Evolutionary conservation across 257 asterid species (phyloP).

Genomic region (Rauvolfia tetraphylla): DNA sequence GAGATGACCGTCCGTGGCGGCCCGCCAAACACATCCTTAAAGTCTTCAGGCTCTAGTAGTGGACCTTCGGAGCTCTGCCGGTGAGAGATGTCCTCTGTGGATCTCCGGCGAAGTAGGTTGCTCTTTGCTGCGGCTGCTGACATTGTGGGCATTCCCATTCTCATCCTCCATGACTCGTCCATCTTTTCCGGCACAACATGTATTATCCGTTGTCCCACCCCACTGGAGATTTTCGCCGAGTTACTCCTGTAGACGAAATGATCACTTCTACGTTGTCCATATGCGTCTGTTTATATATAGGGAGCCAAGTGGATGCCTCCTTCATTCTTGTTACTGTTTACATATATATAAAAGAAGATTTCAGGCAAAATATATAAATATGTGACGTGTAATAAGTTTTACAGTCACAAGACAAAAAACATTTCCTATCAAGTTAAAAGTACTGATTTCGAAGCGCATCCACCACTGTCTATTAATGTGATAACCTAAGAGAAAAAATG

Average conservation of each 20-base stretch:
- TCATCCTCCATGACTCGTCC: constrained; percentile 72
- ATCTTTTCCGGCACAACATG: constrained; percentile 19
- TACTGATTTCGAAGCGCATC: no score
- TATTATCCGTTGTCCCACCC: background rate
- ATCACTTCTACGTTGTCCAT: background rate
- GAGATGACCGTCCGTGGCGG: constrained; percentile 63
- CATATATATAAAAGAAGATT: no score
- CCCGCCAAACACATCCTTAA: constrained; percentile 78
- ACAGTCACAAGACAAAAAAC: no score
- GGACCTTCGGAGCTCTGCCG: constrained; percentile 19
- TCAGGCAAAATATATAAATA: no score
- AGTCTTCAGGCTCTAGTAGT: constrained; percentile 45
- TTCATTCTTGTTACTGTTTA: no score
- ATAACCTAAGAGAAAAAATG: no score
- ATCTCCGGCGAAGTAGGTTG: constrained; percentile 39
- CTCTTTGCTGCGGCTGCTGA: constrained; percentile 9
- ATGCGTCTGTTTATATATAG: background rate
- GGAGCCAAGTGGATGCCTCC: background rate
- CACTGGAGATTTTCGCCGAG: background rate
- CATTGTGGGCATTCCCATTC: constrained; percentile 51
- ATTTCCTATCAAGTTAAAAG: no score
- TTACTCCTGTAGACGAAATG: background rate
- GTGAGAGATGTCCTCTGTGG: constrained; percentile 35
- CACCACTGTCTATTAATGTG: no score
- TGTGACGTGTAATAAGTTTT: no score